These are phyloP conservation scores for Kandelia obovata DNA, from an alignment of 345 rosid genomes.

Conservation along the genomic window DNA sequence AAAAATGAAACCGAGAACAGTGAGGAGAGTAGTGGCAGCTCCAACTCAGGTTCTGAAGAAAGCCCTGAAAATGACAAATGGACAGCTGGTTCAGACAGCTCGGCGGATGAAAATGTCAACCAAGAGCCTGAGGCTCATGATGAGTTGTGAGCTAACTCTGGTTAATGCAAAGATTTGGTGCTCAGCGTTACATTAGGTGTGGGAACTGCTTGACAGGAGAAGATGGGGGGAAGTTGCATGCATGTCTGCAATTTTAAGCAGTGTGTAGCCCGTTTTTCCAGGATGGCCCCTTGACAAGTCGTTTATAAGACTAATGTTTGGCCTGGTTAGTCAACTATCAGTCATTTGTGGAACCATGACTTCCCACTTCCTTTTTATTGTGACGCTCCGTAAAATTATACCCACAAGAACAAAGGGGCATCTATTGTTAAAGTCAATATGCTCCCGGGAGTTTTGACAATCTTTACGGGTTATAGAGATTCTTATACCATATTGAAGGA, in stretches of 20 bases:
- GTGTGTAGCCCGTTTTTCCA: neutral
- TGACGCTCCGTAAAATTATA: neutral
- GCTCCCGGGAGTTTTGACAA: neutral
- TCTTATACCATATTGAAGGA: too few species aligned
- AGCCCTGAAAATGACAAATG: conserved; percentile 25
- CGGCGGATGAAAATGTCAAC: conserved; percentile 20
- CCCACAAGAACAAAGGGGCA: neutral
- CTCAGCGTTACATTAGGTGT: neutral
- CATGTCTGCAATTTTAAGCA: neutral
- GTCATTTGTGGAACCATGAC: neutral
- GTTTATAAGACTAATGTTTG: neutral
- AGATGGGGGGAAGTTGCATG: neutral
- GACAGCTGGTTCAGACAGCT: conserved; percentile 23
- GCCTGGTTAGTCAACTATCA: neutral
- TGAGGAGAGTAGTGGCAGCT: conserved; percentile 25
- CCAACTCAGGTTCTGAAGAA: conserved; percentile 37
- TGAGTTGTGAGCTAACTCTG: conserved; percentile 47
- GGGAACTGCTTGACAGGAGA: neutral
- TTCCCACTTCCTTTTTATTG: neutral
- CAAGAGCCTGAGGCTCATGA: conserved; percentile 44
- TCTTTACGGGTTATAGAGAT: too few species aligned
- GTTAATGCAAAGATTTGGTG: neutral
- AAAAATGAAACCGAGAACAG: conserved; percentile 46
- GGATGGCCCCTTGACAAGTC: neutral
- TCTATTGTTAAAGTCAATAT: neutral